Evolutionary conservation across 2,329 filamentous ascomycete genomes (phyloP).

Genomic region (Penicillium sp.): DNA sequence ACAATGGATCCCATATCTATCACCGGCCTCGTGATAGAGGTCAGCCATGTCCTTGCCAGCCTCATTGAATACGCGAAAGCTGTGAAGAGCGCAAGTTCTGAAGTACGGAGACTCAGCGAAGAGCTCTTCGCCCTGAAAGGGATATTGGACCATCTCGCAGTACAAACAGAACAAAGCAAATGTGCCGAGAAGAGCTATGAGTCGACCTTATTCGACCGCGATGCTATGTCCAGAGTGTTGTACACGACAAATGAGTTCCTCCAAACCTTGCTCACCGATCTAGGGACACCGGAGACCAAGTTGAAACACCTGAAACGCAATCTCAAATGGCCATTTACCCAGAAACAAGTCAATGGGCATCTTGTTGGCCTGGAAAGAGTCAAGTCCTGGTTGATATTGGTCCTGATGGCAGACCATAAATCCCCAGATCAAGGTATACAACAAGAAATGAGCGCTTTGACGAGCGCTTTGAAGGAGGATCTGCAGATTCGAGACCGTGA

Average conservation of each 20-base stretch:
- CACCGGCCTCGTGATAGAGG: constrained; percentile 16
- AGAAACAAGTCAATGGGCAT: constrained; percentile 16
- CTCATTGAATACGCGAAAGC: constrained; percentile 20
- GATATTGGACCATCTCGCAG: constrained; percentile 17
- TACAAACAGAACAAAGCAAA: constrained; percentile 1
- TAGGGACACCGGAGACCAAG: constrained; percentile 15
- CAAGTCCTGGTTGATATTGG: constrained; percentile 25
- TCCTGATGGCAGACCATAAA: constrained; percentile 21
- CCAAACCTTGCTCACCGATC: constrained; percentile 11
- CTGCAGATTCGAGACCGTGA: constrained; percentile 16
- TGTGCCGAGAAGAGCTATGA: constrained; percentile 4
- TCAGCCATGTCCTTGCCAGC: constrained; percentile 14
- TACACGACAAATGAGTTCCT: constrained; percentile 17
- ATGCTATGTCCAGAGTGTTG: constrained; percentile 14
- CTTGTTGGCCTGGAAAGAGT: constrained; percentile 19
- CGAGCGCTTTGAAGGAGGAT: constrained; percentile 17
- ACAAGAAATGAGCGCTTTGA: constrained; percentile 14
- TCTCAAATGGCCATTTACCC: constrained; percentile 22
- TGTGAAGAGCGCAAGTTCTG: constrained; percentile 16
- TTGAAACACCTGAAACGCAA: constrained; percentile 20
- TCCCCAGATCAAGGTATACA: constrained; percentile 17
- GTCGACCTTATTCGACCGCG: constrained; percentile 8
- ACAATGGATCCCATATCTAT: constrained; percentile 22
- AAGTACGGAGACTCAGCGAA: constrained; percentile 21
- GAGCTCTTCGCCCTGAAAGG: constrained; percentile 22